phyloP scores from a whole-genome alignment of 345 rosid species.

The Hibiscus tridactylites region DNA sequence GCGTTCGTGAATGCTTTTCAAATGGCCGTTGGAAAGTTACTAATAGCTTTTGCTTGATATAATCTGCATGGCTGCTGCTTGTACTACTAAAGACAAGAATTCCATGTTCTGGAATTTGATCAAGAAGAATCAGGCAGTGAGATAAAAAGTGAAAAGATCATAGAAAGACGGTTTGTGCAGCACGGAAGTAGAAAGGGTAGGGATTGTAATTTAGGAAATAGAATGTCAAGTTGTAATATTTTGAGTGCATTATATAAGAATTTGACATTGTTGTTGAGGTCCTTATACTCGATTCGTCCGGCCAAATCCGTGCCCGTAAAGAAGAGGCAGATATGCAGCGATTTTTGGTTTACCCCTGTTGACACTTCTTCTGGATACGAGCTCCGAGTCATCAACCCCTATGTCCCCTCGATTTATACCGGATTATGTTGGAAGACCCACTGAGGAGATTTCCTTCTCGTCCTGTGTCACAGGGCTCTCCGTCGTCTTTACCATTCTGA shows the following conservation, averaged over 20 bases:
- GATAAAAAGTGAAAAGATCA: slow-evolving; percentile 48
- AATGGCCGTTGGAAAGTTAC: not conserved
- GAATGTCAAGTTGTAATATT: slow-evolving; percentile 53
- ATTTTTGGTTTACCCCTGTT: slow-evolving; percentile 68
- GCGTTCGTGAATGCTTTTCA: too few species aligned
- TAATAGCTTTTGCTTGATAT: not conserved
- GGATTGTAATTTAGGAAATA: slow-evolving; percentile 42
- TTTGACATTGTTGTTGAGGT: slow-evolving; percentile 62
- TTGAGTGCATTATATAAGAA: slow-evolving; percentile 21
- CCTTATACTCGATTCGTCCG: slow-evolving; percentile 66
- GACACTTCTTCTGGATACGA: slow-evolving; percentile 67
- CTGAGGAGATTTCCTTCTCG: slow-evolving; percentile 65
- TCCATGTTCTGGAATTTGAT: slow-evolving; percentile 46
- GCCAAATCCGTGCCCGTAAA: slow-evolving; percentile 49
- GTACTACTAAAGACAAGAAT: slow-evolving; percentile 29
- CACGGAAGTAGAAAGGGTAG: slow-evolving; percentile 58
- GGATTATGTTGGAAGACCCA: slow-evolving; percentile 95
- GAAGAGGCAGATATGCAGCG: slow-evolving; percentile 84
- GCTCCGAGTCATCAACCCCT: slow-evolving; percentile 63
- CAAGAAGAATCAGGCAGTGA: slow-evolving; percentile 54
- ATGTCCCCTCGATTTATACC: slow-evolving; percentile 76
- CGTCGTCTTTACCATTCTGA: slow-evolving; percentile 67
- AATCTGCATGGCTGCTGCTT: not conserved
- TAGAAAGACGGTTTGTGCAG: slow-evolving; percentile 91
- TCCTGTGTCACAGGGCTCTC: slow-evolving; percentile 65